Evolutionary conservation across 176 grass and related monocot genomes (phyloP), one percentile per base, ranked within the genome.

Genomic region (Musa schizocarpa): DNA sequence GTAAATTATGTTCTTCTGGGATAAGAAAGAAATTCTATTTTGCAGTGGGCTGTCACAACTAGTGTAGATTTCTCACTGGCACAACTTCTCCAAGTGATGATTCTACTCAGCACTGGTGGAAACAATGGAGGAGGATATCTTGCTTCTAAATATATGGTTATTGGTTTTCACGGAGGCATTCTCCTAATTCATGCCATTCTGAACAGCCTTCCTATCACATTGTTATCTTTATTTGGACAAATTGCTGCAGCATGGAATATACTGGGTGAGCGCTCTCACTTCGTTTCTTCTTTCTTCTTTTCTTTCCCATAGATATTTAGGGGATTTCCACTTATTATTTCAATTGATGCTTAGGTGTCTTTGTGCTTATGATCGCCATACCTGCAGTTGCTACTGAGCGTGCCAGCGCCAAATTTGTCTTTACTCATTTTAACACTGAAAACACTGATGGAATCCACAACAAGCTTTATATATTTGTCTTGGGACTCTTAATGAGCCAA

Each of bases 31-130:
- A 34, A 1, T 53, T 80, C 2, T 85, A 5, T 50, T 53, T 69
- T 85, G 81, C 95, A 98, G 90, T 98, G 95, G 90, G 90, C 95
- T 62, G 88, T 91, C 26, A 98, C 90, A 11, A 98, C 90, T 6
- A 98, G 95, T 54, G 77, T 98, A 79, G 90, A 94, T 80, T 98
- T 82, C 88, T 94, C 95, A 10, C 77, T 98, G 11, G 95, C 90
- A 8, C 86, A 91, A 78, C 74, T 91, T 87, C 77, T 98, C 72
- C 90, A 98, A 75, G 90, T 98, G 76, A 98, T 98, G 73, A 93
- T 91, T 71, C 75, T 98, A 25, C 90, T 98, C 9, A 62, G 80
- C 81, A 91, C 90, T 20, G 95, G 95, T 34, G 88, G 95, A 72
- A 74, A 87, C 9, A 94, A 93, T 7, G 82, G 86, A 9, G 90